These are phyloP conservation scores for Firmiana major DNA, from an alignment of 345 rosid genomes.

Conservation along the genomic window DNA sequence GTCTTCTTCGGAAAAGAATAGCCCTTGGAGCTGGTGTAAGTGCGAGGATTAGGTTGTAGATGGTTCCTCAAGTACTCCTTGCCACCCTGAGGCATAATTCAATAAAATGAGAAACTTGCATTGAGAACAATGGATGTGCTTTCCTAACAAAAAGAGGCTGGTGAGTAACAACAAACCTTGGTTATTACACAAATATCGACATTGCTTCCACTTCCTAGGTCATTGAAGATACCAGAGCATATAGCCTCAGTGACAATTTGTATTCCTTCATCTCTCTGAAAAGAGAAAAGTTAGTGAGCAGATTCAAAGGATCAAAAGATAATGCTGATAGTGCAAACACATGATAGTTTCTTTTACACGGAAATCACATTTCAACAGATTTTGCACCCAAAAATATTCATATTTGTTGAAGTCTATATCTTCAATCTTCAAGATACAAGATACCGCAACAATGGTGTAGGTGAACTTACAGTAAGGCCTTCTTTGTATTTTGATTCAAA, in stretches of 20 bases:
- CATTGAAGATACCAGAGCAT: constrained; percentile 78
- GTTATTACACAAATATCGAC: constrained; percentile 87
- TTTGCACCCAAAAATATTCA: neutral
- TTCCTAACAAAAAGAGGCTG: neutral
- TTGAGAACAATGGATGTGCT: neutral
- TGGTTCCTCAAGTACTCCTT: constrained; percentile 77
- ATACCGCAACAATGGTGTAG: neutral
- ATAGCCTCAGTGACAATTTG: constrained; percentile 64
- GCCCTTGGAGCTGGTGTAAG: constrained; percentile 50
- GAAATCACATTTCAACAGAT: neutral
- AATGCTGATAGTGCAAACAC: neutral
- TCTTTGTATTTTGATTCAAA: constrained; percentile 81
- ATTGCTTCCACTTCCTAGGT: constrained; percentile 90
- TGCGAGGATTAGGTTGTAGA: constrained; percentile 73
- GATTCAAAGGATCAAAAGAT: neutral
- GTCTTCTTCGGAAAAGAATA: constrained; percentile 70
- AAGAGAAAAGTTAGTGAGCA: constrained; percentile 1
- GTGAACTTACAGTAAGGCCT: constrained; percentile 65
- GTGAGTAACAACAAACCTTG: constrained; percentile 42
- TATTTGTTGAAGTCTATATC: neutral
- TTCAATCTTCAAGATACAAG: constrained; percentile 6
- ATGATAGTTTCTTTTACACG: neutral
- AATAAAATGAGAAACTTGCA: constrained; percentile 11
- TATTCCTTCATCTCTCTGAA: constrained; percentile 76
- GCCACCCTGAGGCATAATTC: constrained; percentile 44